Percentiles rank a stretch among this genome's conserved stretches.
phyloP scores from a whole-genome alignment of 1,284 basidiomycete genomes.

The Chondrostereum purpureum region DNA sequence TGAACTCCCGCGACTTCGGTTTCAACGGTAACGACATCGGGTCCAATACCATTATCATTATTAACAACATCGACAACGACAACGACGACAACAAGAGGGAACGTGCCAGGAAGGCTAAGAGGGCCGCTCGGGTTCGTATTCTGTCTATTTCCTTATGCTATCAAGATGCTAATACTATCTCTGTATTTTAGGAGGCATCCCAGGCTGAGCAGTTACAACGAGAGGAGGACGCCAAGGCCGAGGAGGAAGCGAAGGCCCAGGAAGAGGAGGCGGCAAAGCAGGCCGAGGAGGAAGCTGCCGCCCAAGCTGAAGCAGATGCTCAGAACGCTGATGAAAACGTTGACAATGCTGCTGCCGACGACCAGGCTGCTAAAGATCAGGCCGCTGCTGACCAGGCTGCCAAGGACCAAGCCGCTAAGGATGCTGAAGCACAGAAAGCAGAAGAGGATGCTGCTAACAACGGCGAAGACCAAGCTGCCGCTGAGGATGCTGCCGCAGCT shows the following conservation, averaged over 20 bases:
- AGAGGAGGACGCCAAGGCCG: neutral
- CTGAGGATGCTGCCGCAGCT: neutral
- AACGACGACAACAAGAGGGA: constrained; percentile 1
- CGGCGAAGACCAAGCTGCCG: neutral
- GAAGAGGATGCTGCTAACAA: neutral
- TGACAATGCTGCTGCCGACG: neutral
- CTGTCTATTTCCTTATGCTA: neutral
- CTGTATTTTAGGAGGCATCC: constrained; percentile 1
- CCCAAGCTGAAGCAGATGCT: constrained; percentile 1
- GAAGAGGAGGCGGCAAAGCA: too few relatives aligned
- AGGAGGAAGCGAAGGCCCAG: neutral
- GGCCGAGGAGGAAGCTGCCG: neutral
- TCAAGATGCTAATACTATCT: neutral
- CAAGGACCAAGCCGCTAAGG: neutral
- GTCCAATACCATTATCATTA: constrained; percentile 22
- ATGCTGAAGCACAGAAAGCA: neutral
- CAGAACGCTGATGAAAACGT: neutral
- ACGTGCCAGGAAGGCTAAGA: neutral
- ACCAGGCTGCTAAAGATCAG: neutral
- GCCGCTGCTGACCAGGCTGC: neutral
- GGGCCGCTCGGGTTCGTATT: neutral
- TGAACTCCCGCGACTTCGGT: constrained; percentile 28
- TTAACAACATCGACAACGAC: constrained; percentile 31
- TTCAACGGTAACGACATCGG: constrained; percentile 31
- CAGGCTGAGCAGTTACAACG: too few relatives aligned